phyloP scores from a whole-genome alignment of 2,329 filamentous ascomycete species.

The Furcasterigmium furcatum region DNA sequence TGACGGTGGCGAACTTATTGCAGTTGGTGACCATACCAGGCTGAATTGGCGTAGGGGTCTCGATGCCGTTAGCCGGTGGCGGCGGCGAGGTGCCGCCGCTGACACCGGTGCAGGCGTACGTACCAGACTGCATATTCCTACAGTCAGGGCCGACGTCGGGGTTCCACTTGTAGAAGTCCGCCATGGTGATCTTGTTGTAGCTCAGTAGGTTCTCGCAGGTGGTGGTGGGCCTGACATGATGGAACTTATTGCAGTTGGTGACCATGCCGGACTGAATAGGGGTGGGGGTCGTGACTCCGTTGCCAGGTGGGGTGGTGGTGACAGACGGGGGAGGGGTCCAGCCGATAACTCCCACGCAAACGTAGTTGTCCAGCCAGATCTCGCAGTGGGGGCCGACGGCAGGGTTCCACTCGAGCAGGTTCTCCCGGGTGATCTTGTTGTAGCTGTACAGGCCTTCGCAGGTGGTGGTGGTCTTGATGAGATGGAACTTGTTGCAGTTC shows the following conservation, averaged over 20 bases:
- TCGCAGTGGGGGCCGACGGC: constrained; percentile 8
- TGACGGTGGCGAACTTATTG: constrained; percentile 13
- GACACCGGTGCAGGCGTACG: constrained; percentile 8
- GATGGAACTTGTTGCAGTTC: constrained; percentile 15
- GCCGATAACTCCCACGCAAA: constrained; percentile 11
- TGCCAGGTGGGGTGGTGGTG: constrained; percentile 9
- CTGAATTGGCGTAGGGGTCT: constrained; percentile 4
- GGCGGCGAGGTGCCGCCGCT: neutral
- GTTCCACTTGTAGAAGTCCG: constrained; percentile 24
- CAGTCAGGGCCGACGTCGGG: constrained; percentile 18
- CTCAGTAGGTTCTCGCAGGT: constrained; percentile 14
- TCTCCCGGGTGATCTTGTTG: constrained; percentile 13
- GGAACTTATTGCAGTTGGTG: constrained; percentile 23
- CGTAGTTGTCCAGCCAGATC: constrained; percentile 8
- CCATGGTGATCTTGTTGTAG: neutral
- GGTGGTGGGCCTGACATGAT: constrained; percentile 15
- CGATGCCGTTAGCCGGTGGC: neutral
- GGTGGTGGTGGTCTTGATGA: constrained; percentile 1
- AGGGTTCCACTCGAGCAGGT: constrained; percentile 17
- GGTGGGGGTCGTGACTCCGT: constrained; percentile 21
- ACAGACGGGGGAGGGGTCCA: neutral
- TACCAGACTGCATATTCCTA: constrained; percentile 5
- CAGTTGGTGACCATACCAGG: constrained; percentile 8
- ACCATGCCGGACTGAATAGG: constrained; percentile 23
- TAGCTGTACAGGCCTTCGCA: constrained; percentile 6